Evolutionary conservation across 306 rosid genomes (phyloP).

Genomic region (Citrullus colocynthis): DNA sequence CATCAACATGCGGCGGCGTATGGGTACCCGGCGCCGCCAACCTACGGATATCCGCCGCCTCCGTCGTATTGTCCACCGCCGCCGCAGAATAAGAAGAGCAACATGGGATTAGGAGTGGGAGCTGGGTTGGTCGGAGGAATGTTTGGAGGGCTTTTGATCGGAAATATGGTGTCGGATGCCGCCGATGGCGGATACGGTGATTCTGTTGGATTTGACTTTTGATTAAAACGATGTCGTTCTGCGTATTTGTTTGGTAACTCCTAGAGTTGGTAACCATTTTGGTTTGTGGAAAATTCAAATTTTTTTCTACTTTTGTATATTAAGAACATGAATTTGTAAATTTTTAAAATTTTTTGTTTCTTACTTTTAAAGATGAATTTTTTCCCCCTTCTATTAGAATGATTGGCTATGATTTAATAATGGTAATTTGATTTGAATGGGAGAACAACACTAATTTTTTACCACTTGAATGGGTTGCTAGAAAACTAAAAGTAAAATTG

Average conservation of each 20-base stretch:
- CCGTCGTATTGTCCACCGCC: constrained; percentile 15
- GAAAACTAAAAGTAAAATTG: not conserved
- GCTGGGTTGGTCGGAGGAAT: constrained; percentile 76
- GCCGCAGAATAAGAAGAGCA: constrained; percentile 27
- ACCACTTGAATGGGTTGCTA: not conserved
- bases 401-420: not conserved
- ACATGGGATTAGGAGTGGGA: constrained; percentile 43
- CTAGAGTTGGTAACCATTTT: not conserved
- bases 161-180: constrained; percentile 58
- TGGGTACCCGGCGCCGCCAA: not conserved
- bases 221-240: not conserved
- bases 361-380: not conserved
- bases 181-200: not conserved
- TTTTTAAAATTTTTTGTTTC: not conserved
- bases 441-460: not conserved
- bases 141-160: constrained; percentile 63
- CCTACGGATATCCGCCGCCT: not conserved
- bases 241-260: not conserved
- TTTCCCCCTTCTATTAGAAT: not conserved
- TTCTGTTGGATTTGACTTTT: not conserved
- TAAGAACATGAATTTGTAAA: not conserved
- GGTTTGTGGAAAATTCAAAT: not conserved
- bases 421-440: not conserved
- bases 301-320: not conserved
- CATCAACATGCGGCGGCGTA: not conserved